Percentiles rank a stretch among this genome's conserved stretches.
Evolutionary conservation across 306 rosid species (phyloP).

Genomic region (Coriaria nepalensis): DNA sequence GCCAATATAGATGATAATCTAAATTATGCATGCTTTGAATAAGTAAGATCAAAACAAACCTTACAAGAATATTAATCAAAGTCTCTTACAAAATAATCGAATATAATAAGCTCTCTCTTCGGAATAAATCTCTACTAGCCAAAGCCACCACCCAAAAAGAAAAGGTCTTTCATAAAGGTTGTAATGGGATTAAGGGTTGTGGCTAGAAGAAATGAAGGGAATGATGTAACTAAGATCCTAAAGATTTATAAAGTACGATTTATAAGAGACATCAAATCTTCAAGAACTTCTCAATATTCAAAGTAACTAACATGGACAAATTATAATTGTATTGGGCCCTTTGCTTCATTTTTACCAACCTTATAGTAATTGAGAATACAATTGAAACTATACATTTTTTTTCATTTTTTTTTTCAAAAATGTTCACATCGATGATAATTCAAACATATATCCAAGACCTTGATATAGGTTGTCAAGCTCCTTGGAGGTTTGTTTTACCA

Average conservation of each 20-base stretch:
- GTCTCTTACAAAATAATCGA: too few relatives aligned
- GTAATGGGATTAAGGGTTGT: not conserved
- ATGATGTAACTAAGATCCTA: not conserved
- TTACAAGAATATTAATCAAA: too few relatives aligned
- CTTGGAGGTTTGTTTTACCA: too few relatives aligned
- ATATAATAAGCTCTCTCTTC: too few relatives aligned
- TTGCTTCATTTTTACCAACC: too few relatives aligned
- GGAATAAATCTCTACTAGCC: too few relatives aligned
- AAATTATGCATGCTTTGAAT: too few relatives aligned
- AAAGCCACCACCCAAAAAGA: not conserved
- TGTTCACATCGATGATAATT: too few relatives aligned
- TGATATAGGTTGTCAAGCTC: too few relatives aligned
- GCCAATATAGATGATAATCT: too few relatives aligned
- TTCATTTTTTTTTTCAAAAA: not conserved
- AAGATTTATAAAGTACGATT: not conserved
- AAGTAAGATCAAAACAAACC: too few relatives aligned
- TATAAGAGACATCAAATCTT: not conserved
- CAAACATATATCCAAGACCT: too few relatives aligned
- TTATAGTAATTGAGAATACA: not conserved
- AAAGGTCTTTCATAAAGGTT: not conserved
- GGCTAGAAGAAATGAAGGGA: not conserved
- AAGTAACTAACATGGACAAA: not conserved
- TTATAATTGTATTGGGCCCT: not conserved
- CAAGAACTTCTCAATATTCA: not conserved
- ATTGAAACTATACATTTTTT: not conserved